Evolutionary conservation across 2,329 filamentous ascomycete species (phyloP), one percentile per base, ranked within the genome.

Genomic region (Calonectria pauciramosa): DNA sequence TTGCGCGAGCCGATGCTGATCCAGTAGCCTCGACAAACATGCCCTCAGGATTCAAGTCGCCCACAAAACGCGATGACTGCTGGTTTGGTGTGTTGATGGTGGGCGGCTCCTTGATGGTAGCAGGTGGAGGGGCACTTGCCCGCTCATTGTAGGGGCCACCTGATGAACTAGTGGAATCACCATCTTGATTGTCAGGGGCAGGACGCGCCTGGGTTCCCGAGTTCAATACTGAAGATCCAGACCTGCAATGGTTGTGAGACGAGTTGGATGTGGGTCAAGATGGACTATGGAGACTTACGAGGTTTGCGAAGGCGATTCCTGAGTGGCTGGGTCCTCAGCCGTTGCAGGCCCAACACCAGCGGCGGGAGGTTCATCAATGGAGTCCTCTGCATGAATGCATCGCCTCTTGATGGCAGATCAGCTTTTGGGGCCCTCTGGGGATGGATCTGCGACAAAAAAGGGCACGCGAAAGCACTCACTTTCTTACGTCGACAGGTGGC

Each of bases 21-120:
- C 83, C 83, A 2, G 89, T 89, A 1, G 89, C 90, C 76, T 91
- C 89, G 77, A 91, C 86, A 71, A 93, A 90, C 80, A 92, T 89
- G 72, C 89, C 89, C 80, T 92, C 91, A 2, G 91, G 91, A 76
- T 91, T 92, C 34, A 91, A 79, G 78, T 92, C 90, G 23, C 90
- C 90, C 47, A 92, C 88, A 70, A 91, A 92, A 9, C 90, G 88
- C 1, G 85, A 85, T 0, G 84, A 83, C 49, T 81, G 80, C 13
- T 81, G 71, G 38, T 78, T 79, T 16, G 79, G 73, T 3, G 77
- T 67, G 18, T 70, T 81, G 64, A 74, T 72, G 34, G 78, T 77
- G 30, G 70, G 71, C 3, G 79, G 74, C n/a, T 79, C 75, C 5
- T 68, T 36, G 32, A 49, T 70, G 3, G 56, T 73, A 49, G 68